These are phyloP conservation scores for Picochlorum costavermella DNA, from an alignment of 139 green algal species.

Conservation along the genomic window DNA sequence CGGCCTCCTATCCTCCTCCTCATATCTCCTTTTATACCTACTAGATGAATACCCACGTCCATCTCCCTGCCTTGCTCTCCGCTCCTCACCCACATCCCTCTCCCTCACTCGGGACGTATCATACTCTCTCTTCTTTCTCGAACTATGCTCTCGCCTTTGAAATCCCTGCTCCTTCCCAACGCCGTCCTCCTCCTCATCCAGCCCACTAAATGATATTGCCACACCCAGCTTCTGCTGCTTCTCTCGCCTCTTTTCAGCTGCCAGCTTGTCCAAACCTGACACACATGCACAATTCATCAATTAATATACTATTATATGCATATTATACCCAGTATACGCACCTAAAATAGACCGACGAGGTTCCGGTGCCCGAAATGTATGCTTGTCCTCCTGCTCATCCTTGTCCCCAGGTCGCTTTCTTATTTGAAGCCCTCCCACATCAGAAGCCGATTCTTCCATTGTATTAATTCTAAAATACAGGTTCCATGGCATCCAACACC, in stretches of 20 bases:
- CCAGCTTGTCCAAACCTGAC: neutral
- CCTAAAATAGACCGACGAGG: constrained; percentile 60
- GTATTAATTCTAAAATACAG: too few relatives aligned
- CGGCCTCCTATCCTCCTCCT: constrained; percentile 19
- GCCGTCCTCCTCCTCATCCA: neutral
- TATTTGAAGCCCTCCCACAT: too few relatives aligned
- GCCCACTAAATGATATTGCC: neutral
- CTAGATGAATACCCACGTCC: neutral
- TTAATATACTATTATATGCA: too few relatives aligned
- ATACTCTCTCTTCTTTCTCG: neutral
- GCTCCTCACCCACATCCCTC: neutral
- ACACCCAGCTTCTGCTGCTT: neutral
- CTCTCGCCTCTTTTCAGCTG: constrained; percentile 7
- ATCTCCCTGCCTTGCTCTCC: neutral
- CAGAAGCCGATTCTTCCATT: too few relatives aligned
- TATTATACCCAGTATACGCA: too few relatives aligned
- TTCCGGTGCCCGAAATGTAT: constrained; percentile 61
- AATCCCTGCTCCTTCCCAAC: neutral
- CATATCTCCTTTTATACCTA: constrained; percentile 19
- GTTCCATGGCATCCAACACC: too few relatives aligned
- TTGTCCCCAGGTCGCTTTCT: too few relatives aligned
- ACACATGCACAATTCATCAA: neutral
- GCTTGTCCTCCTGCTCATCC: constrained; percentile 21
- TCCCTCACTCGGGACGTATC: neutral
- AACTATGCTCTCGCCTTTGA: neutral